A percentile compares a stretch with the other conserved stretches of the same genome.
Evolutionary conservation across 1,284 basidiomycete species (phyloP).

Genomic region (Tylopilus microsporus): DNA sequence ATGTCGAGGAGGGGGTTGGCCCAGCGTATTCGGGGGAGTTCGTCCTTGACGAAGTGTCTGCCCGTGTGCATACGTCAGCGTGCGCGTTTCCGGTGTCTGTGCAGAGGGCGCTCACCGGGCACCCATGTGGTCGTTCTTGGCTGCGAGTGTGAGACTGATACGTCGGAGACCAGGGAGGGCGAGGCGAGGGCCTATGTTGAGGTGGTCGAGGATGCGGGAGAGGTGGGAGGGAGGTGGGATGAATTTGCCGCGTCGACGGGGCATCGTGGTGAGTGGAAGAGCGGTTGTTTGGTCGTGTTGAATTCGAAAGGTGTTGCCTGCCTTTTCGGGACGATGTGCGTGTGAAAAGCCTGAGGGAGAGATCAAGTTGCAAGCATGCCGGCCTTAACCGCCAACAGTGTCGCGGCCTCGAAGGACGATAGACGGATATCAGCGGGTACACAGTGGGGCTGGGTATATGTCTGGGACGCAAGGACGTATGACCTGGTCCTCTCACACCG

Average conservation of each 20-base stretch:
- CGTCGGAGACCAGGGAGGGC: slow-evolving; percentile 46
- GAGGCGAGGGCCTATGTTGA: slow-evolving; percentile 56
- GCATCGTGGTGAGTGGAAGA: slow-evolving; percentile 11
- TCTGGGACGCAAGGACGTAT: no score
- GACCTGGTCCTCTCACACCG: no score
- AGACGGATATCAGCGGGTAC: no score
- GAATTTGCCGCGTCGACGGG: slow-evolving; percentile 40
- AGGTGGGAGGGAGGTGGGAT: slow-evolving; percentile 53
- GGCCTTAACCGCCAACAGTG: no score
- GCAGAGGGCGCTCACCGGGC: slow-evolving; percentile 43
- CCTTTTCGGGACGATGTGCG: slow-evolving; percentile 1
- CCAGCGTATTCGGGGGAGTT: slow-evolving; percentile 68
- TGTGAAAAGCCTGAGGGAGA: no score
- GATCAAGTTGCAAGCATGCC: no score
- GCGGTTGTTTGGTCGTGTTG: slow-evolving; percentile 24
- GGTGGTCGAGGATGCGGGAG: slow-evolving; percentile 47
- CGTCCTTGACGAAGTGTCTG: slow-evolving; percentile 72
- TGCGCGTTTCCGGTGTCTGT: not conserved
- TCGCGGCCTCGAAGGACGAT: no score
- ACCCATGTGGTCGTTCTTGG: slow-evolving; percentile 68
- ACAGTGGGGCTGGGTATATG: no score
- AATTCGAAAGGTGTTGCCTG: slow-evolving; percentile 18
- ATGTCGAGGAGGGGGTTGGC: slow-evolving; percentile 63
- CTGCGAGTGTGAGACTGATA: slow-evolving; percentile 55
- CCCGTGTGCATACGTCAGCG: not conserved